These are phyloP conservation scores for Elsinoe arachidis DNA, from an alignment of 2,329 filamentous ascomycete genomes.

Conservation along the genomic window DNA sequence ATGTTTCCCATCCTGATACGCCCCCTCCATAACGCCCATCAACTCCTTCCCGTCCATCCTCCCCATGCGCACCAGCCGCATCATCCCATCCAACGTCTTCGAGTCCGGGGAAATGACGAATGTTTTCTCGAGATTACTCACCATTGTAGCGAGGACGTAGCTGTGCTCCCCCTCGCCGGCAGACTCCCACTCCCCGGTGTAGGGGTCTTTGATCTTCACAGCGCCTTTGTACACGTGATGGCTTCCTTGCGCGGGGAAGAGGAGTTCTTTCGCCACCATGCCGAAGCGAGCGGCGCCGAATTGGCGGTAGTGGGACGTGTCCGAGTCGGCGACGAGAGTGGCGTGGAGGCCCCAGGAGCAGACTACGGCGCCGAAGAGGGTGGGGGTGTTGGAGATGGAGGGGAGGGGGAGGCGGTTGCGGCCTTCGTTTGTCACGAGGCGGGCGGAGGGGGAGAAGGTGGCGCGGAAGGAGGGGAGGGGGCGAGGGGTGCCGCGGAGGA, in stretches of 20 bases:
- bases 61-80: constrained; percentile 69
- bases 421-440: constrained; percentile 35
- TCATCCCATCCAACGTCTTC: constrained; percentile 58
- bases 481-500: constrained; percentile 28
- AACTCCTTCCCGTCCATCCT: constrained; percentile 54
- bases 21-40: constrained; percentile 66
- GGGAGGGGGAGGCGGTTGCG: constrained; percentile 33
- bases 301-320: constrained; percentile 70
- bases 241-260: constrained; percentile 49
- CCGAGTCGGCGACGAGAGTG: constrained; percentile 80
- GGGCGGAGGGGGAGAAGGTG: constrained; percentile 37
- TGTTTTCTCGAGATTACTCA: constrained; percentile 70
- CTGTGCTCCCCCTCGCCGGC: constrained; percentile 48
- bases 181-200: constrained; percentile 23
- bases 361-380: constrained; percentile 66
- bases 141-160: constrained; percentile 68
- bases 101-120: constrained; percentile 75
- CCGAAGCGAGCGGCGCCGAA: constrained; percentile 71
- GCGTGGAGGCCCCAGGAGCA: constrained; percentile 87
- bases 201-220: constrained; percentile 36
- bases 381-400: constrained; percentile 22
- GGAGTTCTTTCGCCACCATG: constrained; percentile 70
- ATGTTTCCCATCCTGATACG: constrained; percentile 50
- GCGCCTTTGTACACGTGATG: constrained; percentile 51
- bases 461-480: constrained; percentile 37